Conservation (phyloP, 129 eudicot species). For the Flaveria brownii region DNA sequence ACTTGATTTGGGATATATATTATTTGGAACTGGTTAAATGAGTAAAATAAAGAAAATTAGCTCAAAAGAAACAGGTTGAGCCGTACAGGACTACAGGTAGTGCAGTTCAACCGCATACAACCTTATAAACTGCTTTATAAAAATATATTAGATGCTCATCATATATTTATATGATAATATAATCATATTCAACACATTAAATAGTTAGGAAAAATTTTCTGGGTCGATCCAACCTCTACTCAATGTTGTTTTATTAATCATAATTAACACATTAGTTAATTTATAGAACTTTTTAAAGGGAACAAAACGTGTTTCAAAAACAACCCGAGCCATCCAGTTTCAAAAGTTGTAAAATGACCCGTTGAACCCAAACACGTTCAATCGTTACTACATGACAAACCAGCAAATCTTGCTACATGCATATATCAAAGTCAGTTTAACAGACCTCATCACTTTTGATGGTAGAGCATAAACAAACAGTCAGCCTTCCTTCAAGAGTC, state of each 20-base stretch:
- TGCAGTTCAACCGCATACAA: not conserved
- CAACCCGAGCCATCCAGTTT: not conserved
- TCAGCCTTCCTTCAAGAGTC: constrained; percentile 74
- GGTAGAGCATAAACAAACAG: constrained; percentile 67
- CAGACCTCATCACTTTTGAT: constrained; percentile 50
- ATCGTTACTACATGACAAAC: not conserved
- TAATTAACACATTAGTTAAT: not conserved
- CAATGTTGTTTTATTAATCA: not conserved
- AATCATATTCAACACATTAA: not conserved
- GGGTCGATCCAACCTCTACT: not conserved
- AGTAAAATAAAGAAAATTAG: not conserved
- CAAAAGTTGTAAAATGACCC: not conserved
- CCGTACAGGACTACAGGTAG: not conserved
- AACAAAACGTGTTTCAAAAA: not conserved
- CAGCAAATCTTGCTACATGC: not conserved
- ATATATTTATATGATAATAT: not conserved
- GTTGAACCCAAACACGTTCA: not conserved
- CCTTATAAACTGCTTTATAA: not conserved
- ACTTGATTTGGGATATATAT: not conserved
- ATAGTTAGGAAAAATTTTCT: not conserved
- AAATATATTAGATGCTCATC: not conserved
- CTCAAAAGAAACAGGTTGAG: not conserved
- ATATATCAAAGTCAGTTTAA: not conserved
- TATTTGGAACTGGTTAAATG: not conserved
- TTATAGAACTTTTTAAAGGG: not conserved